These are phyloP conservation scores for Brasenia schreberi DNA, from an alignment of 164 flowering plant species.

Conservation along the genomic window DNA sequence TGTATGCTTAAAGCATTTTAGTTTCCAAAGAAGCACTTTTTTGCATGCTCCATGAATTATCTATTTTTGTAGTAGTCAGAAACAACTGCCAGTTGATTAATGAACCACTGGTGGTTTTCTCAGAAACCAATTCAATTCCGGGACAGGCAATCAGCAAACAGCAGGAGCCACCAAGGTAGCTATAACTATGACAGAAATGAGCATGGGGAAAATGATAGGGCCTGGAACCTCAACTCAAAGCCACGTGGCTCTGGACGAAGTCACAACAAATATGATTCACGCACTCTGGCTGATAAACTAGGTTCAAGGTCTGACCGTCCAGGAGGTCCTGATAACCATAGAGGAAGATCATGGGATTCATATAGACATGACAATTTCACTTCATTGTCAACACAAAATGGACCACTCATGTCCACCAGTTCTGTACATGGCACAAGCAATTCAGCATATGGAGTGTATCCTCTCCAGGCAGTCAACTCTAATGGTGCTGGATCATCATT, in stretches of 20 bases:
- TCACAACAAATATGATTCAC: constrained; percentile 22
- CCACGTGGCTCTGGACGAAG: constrained; percentile 44
- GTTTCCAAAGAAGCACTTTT: not conserved
- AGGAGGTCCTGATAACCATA: constrained; percentile 33
- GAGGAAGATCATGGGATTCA: constrained; percentile 53
- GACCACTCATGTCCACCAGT: constrained; percentile 32
- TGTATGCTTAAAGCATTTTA: too few species aligned
- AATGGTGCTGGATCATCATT: constrained; percentile 30
- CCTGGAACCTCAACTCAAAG: constrained; percentile 57
- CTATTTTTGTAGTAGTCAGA: not conserved
- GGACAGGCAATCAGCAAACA: constrained; percentile 52
- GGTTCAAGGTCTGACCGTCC: constrained; percentile 42
- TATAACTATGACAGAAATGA: constrained; percentile 57
- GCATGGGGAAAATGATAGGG: constrained; percentile 74
- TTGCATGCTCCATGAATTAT: not conserved
- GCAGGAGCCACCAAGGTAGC: constrained; percentile 45
- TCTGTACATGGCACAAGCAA: constrained; percentile 35
- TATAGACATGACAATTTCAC: constrained; percentile 40
- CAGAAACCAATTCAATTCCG: constrained; percentile 24
- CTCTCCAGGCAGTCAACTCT: constrained; percentile 31
- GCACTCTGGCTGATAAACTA: constrained; percentile 54
- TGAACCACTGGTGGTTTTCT: not conserved
- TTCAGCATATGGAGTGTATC: constrained; percentile 62
- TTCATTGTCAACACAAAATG: constrained; percentile 55
- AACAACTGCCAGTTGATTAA: too few species aligned